phyloP scores from a whole-genome alignment of 2,329 filamentous ascomycete genomes.

The Trichoderma breve region DNA sequence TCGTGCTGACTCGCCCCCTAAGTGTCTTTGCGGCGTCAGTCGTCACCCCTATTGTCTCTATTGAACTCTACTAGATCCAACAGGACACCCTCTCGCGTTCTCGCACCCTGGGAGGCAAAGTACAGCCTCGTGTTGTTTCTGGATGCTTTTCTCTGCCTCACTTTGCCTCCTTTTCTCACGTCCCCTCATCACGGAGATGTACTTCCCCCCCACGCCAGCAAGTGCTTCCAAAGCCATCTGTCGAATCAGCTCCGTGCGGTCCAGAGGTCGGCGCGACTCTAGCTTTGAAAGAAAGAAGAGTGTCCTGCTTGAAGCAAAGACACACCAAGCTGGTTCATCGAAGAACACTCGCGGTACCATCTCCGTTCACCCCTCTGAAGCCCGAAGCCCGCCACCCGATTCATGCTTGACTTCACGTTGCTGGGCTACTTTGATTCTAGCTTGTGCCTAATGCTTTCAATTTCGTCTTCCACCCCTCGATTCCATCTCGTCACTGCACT shows the following conservation, averaged over 20 bases:
- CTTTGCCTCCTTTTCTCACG: not conserved
- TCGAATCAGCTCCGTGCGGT: too few species aligned
- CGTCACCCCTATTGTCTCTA: conserved; percentile 15
- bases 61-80: conserved; percentile 12
- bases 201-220: not conserved
- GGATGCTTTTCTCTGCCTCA: not conserved
- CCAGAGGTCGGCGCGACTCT: not conserved
- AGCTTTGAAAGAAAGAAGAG: not conserved
- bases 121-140: not conserved
- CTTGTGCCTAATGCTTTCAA: not conserved
- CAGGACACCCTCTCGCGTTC: not conserved
- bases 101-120: not conserved
- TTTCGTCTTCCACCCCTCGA: not conserved
- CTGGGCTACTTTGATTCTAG: not conserved
- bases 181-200: not conserved
- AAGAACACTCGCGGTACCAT: not conserved
- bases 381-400: not conserved
- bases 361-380: not conserved
- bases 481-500: not conserved
- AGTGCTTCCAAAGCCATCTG: not conserved
- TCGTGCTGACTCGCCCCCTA: conserved; percentile 2
- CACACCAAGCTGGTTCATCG: not conserved
- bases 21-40: conserved; percentile 3
- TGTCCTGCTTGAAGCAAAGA: not conserved
- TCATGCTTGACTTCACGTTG: not conserved